These are phyloP conservation scores for Clausena lansium DNA, from an alignment of 345 rosid genomes.

Conservation along the genomic window DNA sequence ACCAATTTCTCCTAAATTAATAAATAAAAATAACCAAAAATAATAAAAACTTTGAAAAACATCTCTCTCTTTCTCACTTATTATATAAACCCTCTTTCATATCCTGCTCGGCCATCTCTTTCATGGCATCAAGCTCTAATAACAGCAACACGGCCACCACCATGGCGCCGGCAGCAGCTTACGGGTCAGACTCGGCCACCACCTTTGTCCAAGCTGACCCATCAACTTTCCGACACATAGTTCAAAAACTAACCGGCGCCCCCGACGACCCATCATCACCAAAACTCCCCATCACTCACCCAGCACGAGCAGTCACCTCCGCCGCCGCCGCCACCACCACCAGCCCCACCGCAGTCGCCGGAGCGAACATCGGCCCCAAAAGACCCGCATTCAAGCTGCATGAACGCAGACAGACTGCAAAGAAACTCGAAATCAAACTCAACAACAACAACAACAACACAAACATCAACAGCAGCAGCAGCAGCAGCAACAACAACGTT, in stretches of 20 bases:
- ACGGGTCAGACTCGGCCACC: constrained; percentile 52
- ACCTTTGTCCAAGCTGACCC: constrained; percentile 91
- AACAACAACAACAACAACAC: constrained; percentile 28
- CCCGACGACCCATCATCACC: constrained; percentile 43
- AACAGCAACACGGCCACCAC: constrained; percentile 15
- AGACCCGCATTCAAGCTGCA: constrained; percentile 73
- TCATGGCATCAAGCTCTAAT: constrained; percentile 25
- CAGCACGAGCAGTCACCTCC: constrained; percentile 22
- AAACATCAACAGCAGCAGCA: constrained; percentile 2
- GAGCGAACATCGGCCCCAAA: constrained; percentile 28
- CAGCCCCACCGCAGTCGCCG: constrained; percentile 3
- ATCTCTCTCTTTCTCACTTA: not conserved
- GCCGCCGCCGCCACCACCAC: constrained; percentile 12
- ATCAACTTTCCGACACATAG: constrained; percentile 76
- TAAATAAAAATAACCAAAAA: not conserved
- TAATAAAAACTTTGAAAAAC: not conserved
- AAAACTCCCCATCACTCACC: constrained; percentile 49
- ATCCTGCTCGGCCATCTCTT: constrained; percentile 3
- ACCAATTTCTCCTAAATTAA: too few species aligned
- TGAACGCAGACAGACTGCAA: constrained; percentile 64
- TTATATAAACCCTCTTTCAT: constrained; percentile 1
- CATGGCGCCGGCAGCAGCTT: constrained; percentile 30
- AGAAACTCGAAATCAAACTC: constrained; percentile 70
- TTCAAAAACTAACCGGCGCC: constrained; percentile 87
- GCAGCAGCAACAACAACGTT: not conserved